Base-by-base conservation (phyloP, 768 basidiomycete species). In the Lyophyllum shimeji region DNA sequence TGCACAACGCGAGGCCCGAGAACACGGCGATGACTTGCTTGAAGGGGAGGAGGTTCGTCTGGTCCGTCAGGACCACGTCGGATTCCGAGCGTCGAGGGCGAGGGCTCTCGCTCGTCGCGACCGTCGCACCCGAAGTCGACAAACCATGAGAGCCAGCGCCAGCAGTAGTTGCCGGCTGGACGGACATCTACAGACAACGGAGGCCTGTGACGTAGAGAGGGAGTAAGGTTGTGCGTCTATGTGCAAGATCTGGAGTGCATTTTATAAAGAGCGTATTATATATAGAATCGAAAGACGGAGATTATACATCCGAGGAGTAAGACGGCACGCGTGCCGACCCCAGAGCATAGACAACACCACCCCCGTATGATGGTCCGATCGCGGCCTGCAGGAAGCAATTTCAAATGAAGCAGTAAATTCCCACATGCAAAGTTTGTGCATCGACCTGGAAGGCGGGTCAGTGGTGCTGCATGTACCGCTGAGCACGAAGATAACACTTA, bases 21-120 rank as follows among this genome's bases (percentile, higher is more conserved):
- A 89, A 87, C 6, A 89, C 81, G 11, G 81, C 71, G 3, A 90
- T 67, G 42, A 90, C 74, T 66, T 85, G 84, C 54, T 74, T 79
- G 65, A 82, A 80, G 0, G 88, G 88, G 4, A 90, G 76, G 12
- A 89, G 76, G 63, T 91, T 90, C 3, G 88, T 90, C 68, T 91
- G 88, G 73, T 91, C 89, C 11, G 86, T 86, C 48, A 88, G 63
- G 17, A 54, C 25, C 13, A 57, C 46, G 34, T 57, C 49, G 24
- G 46, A 40, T 53, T 15, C 24, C 18, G 56, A 40, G 29, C 47
- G 54, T 18, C 29, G 37, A n/a, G 25, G 9, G 29, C n/a, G n/a
- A n/a, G n/a, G n/a, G n/a, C n/a, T n/a, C n/a, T n/a, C n/a, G n/a
- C 11, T 3, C 34, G 27, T 2, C 12, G 50, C 29, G 2, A 3